Percentiles rank a stretch among this genome's conserved stretches.
Evolutionary conservation across 768 basidiomycete species (phyloP).

Genomic region (Lactarius tabidus): DNA sequence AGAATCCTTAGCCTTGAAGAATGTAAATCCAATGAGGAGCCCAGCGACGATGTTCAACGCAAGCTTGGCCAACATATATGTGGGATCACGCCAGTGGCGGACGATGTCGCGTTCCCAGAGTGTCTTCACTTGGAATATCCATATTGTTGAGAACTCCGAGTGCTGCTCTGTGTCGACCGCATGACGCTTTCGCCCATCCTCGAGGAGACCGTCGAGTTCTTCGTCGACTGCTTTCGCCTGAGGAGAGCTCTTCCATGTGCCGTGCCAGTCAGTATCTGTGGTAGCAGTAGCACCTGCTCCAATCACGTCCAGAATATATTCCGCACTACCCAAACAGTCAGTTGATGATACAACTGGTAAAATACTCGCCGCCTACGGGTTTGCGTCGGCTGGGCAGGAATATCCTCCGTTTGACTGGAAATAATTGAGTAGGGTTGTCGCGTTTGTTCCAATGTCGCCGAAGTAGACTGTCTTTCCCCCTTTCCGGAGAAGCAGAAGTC

Average conservation of each 20-base stretch:
- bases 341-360: not conserved
- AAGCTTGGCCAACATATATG: constrained; percentile 40
- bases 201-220: constrained; percentile 44
- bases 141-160: constrained; percentile 38
- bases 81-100: constrained; percentile 40
- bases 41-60: constrained; percentile 34
- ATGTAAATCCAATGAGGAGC: constrained; percentile 43
- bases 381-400: constrained; percentile 59
- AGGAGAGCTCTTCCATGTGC: constrained; percentile 43
- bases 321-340: constrained; percentile 33
- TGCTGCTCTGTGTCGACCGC: constrained; percentile 28
- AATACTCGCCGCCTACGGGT: constrained; percentile 45
- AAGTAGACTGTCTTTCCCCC: constrained; percentile 72
- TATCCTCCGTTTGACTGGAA: constrained; percentile 68
- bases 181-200: constrained; percentile 33
- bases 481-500: constrained; percentile 67
- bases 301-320: constrained; percentile 50
- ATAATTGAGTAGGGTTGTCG: constrained; percentile 64
- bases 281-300: constrained; percentile 52
- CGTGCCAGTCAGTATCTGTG: constrained; percentile 45
- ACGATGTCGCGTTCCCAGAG: constrained; percentile 34
- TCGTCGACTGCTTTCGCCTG: constrained; percentile 38
- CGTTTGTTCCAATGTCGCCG: constrained; percentile 62
- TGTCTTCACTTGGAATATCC: constrained; percentile 35
- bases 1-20: constrained; percentile 35